Evolutionary conservation across 495 filamentous ascomycete genomes (phyloP).

Genomic region (Penicillium psychrofluorescens): DNA sequence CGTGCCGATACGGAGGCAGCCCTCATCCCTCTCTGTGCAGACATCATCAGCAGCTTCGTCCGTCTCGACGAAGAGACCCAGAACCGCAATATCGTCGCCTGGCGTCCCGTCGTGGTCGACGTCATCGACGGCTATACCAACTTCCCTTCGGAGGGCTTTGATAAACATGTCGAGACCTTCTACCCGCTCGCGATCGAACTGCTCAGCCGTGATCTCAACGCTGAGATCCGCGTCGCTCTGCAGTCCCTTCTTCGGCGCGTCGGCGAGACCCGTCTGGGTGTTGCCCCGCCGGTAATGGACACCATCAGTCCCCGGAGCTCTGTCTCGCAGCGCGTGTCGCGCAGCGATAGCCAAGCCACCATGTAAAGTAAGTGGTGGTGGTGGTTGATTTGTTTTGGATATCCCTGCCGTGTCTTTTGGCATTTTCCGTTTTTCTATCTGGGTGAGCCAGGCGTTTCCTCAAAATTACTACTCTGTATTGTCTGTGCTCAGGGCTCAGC

Average conservation of each 20-base stretch:
- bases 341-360: constrained; percentile 20
- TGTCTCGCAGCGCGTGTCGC: constrained; percentile 23
- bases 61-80: constrained; percentile 88
- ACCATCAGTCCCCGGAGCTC: constrained; percentile 41
- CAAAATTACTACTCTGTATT: neutral
- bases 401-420: constrained; percentile 20
- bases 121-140: constrained; percentile 92
- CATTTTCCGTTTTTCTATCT: neutral
- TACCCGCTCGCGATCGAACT: constrained; percentile 81
- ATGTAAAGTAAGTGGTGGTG: constrained; percentile 3
- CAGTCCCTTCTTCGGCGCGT: constrained; percentile 70
- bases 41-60: constrained; percentile 80
- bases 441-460: constrained; percentile 1
- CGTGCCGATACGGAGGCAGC: constrained; percentile 79
- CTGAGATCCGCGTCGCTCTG: constrained; percentile 69
- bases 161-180: constrained; percentile 69
- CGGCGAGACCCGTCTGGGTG: constrained; percentile 72
- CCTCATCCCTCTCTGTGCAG: constrained; percentile 87
- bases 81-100: constrained; percentile 90
- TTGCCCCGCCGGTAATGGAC: constrained; percentile 33
- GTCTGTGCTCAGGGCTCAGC: neutral
- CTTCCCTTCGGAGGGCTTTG: constrained; percentile 79
- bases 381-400: constrained; percentile 23
- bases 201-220: constrained; percentile 70
- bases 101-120: constrained; percentile 94